Evolutionary conservation across 148 eudicot genomes (phyloP), one percentile per base, ranked within the genome.

Genomic region (Agrostemma githago): DNA sequence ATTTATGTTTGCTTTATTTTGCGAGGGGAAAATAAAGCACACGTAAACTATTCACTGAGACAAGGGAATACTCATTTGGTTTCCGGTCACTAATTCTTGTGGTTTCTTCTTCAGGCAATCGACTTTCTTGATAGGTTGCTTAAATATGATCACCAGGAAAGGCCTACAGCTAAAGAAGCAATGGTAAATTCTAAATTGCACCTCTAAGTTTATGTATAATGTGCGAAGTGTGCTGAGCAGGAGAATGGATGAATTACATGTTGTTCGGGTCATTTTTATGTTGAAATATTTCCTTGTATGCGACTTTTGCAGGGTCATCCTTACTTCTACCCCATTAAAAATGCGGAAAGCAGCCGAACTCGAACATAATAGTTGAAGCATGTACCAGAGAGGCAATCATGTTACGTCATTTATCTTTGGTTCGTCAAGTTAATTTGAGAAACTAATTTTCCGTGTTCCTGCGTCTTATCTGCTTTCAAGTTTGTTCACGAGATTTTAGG

Each of bases 161-260:
- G 98, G 84, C 96, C 92, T 71, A 93, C 96, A 64, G 98, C 98
- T 70, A 93, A 93, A 81, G 96, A 93, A 83, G 98, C 98, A 63
- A 93, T 90, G 98, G 98, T 93, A 88, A 85, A 58, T 70, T 21
- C 72, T 60, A 8, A 37, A 8, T 72, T 38, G 6, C 39, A 14
- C 15, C 1, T 26, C 62, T 7, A 14, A 5, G 19, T 26, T 26
- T 26, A 26, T 26, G 34, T 26, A 26, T 26, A 26, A 26, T 26
- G 34, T 26, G 34, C 1, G 46, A 43, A 43, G 8, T 43, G 8
- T 43, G 46, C 8, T 5, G 46, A 7, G 5, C 8, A 7, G 46
- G 46, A 43, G 46, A 7, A 7, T 7, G 46, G 46, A 4, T 43
- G 46, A 43, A 43, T 43, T 43, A 43, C 34, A 26, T 26, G 34